These are phyloP conservation scores for Digitaria exilis DNA, from an alignment of 202 grass and related monocot genomes.

Conservation along the genomic window DNA sequence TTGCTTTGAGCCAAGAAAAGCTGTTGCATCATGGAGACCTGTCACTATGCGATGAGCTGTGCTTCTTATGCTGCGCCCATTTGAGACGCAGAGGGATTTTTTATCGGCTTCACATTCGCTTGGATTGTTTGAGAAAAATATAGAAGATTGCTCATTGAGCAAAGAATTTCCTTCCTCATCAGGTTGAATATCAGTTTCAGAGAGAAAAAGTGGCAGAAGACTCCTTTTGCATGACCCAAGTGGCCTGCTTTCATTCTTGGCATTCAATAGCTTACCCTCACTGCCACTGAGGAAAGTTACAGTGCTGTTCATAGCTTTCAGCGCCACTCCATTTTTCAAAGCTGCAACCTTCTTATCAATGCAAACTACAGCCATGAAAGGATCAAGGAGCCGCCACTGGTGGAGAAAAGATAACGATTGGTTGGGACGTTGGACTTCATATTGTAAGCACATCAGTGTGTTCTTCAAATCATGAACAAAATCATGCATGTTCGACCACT, in stretches of 20 bases:
- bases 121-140: conserved; percentile 30
- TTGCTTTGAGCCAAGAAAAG: conserved; percentile 30
- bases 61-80: conserved; percentile 52
- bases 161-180: conserved; percentile 30
- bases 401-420: conserved; percentile 61
- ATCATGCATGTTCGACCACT: conserved; percentile 56
- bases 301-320: conserved; percentile 80
- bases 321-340: conserved; percentile 50
- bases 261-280: conserved; percentile 43
- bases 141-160: conserved; percentile 15
- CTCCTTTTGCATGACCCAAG: conserved; percentile 43
- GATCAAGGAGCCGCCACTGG: conserved; percentile 86
- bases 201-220: conserved; percentile 61
- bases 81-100: not conserved
- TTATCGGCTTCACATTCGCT: not conserved
- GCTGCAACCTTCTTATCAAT: conserved; percentile 67
- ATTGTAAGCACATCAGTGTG: conserved; percentile 60
- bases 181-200: conserved; percentile 29
- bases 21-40: conserved; percentile 45
- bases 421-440: conserved; percentile 45
- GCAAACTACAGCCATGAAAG: conserved; percentile 82
- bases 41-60: conserved; percentile 47
- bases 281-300: conserved; percentile 43
- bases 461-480: conserved; percentile 74
- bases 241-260: conserved; percentile 40